Base-by-base conservation (phyloP, 2,329 filamentous ascomycete species). In the Pestalotiopsis sp. region DNA sequence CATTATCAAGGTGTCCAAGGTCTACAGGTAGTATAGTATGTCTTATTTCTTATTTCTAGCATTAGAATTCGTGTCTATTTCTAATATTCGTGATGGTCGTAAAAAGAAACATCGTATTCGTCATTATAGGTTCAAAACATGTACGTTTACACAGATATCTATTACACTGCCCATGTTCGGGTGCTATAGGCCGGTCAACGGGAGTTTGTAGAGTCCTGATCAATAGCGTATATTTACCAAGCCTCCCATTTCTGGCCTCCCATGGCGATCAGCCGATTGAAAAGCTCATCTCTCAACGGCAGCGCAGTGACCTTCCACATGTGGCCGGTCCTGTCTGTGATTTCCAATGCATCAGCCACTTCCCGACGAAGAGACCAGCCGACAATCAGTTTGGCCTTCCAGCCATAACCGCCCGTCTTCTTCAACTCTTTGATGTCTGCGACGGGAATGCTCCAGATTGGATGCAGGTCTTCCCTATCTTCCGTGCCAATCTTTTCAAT, bases 171-270 rank as follows among this genome's bases (percentile, higher is more conserved):
- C 63, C 63, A 66, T 11, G 25, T 4, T 17, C 63, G 20, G 13
- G 63, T 57, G 41, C 63, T 66, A 49, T 4, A 17, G 14, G 27
- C 12, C 31, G 14, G 59, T 62, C 59, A 62, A 62, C 31, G 17
- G 4, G 20, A 38, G 11, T 17, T 36, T 36, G n/a, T 31, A 36
- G 41, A 11, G 38, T 36, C 25, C n/a, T 62, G 59, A 5, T n/a
- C 17, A 9, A 59, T 20, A 12, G 23, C 23, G 20, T 9, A n/a
- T 52, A 20, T 45, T 49, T 75, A 95, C 90, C 89, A 93, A 67
- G 87, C 86, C 82, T 94, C 92, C 93, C 93, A 96, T 84, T 94
- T 94, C 85, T 96, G 93, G 14, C 86, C 86, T 1, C 92, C 92
- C 80, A 95, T 92, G 2, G 92, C 89, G 68, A 94, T 82, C 67